Percentiles rank a stretch among this genome's conserved stretches.
Conservation (phyloP, 345 rosid species). For the Rhodamnia argentea region DNA sequence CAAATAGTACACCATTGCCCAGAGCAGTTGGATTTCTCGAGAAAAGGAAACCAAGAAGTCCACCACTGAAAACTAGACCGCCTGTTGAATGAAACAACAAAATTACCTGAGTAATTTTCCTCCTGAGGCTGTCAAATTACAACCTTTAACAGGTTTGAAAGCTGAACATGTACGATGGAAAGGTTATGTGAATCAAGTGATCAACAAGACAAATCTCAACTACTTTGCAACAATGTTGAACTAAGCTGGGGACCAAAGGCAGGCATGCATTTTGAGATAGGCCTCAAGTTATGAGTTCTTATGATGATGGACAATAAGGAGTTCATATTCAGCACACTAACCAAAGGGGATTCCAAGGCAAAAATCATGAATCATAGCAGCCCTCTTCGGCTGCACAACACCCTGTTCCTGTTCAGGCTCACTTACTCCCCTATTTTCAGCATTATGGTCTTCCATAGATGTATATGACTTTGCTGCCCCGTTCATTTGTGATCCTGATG, state of each 20-base stretch:
- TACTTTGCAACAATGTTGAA: neutral
- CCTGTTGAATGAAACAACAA: constrained; percentile 21
- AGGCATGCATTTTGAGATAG: neutral
- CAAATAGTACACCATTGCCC: constrained; percentile 42
- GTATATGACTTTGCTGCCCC: constrained; percentile 11
- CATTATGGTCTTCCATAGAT: constrained; percentile 8
- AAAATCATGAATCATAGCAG: constrained; percentile 83
- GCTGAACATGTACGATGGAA: neutral
- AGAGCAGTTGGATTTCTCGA: constrained; percentile 51
- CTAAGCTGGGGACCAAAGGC: neutral
- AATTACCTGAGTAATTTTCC: neutral
- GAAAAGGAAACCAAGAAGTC: constrained; percentile 64
- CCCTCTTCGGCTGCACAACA: constrained; percentile 17
- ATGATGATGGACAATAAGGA: neutral
- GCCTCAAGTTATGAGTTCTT: neutral
- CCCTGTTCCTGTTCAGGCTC: constrained; percentile 29
- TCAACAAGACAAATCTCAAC: neutral
- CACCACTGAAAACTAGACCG: constrained; percentile 60
- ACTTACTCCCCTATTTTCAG: neutral
- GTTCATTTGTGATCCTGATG: constrained; percentile 7
- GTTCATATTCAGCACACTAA: constrained; percentile 21
- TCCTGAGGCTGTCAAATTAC: neutral
- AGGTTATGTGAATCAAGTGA: neutral
- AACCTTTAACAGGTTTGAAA: neutral
- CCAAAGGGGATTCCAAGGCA: constrained; percentile 96